phyloP scores from a whole-genome alignment of 2,329 filamentous ascomycete species.

The Cladosporium halotolerans region DNA sequence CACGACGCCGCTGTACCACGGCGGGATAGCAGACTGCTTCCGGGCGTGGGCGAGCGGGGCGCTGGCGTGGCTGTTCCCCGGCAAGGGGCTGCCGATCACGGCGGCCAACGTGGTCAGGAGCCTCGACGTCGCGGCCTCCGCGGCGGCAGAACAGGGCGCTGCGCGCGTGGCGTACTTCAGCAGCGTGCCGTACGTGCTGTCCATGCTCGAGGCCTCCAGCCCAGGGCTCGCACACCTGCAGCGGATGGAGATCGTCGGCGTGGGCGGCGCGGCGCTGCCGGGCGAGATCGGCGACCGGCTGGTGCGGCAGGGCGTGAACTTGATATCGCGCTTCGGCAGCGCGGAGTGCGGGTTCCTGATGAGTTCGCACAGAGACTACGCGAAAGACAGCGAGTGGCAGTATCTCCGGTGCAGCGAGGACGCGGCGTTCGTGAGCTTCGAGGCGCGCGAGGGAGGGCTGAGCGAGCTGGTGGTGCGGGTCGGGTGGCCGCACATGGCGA shows the following conservation, averaged over 20 bases:
- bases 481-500: slow-evolving; percentile 55
- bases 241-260: slow-evolving; percentile 55
- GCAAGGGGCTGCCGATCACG: slow-evolving; percentile 51
- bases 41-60: slow-evolving; percentile 56
- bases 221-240: slow-evolving; percentile 40
- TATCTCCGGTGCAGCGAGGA: slow-evolving; percentile 45
- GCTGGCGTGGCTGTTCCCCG: slow-evolving; percentile 58
- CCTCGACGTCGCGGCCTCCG: slow-evolving; percentile 33
- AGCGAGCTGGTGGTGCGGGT: slow-evolving; percentile 51
- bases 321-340: slow-evolving; percentile 59
- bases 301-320: slow-evolving; percentile 45
- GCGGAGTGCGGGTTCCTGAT: slow-evolving; percentile 62
- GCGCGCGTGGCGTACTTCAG: slow-evolving; percentile 52
- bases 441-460: slow-evolving; percentile 37
- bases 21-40: slow-evolving; percentile 57
- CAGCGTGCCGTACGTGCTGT: slow-evolving; percentile 54
- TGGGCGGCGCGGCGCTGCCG: slow-evolving; percentile 57
- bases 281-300: slow-evolving; percentile 48
- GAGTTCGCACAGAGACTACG: slow-evolving; percentile 54
- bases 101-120: slow-evolving; percentile 47
- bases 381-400: slow-evolving; percentile 53
- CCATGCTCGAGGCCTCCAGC: slow-evolving; percentile 44
- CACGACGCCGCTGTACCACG: slow-evolving; percentile 61
- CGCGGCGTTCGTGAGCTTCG: slow-evolving; percentile 38
- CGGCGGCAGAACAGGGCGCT: slow-evolving; percentile 10